phyloP scores from a whole-genome alignment of 345 rosid genomes.

The Atalantia buxifolia region DNA sequence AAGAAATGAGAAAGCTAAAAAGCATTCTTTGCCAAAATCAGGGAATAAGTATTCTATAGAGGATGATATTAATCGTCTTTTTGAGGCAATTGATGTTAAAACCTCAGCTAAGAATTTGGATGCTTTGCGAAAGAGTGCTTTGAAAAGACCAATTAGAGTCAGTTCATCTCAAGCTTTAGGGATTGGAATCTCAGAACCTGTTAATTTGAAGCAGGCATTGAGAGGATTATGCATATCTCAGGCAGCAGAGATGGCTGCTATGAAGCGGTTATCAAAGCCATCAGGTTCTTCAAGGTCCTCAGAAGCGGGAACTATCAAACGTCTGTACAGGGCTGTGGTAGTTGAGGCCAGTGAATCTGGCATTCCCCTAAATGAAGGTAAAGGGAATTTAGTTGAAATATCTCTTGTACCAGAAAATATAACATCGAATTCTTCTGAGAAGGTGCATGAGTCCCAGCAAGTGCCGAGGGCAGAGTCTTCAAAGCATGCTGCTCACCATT shows the following conservation, averaged over 20 bases:
- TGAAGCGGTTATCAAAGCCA: constrained; percentile 62
- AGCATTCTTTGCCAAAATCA: constrained; percentile 18
- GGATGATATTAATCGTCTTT: constrained; percentile 70
- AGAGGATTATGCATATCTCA: constrained; percentile 80
- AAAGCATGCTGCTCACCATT: constrained; percentile 21
- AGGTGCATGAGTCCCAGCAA: constrained; percentile 28
- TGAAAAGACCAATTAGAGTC: constrained; percentile 67
- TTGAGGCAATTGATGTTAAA: constrained; percentile 54
- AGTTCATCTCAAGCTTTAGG: constrained; percentile 55
- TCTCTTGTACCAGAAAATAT: constrained; percentile 57
- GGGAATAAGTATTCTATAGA: constrained; percentile 55
- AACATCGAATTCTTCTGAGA: constrained; percentile 23
- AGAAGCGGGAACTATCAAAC: constrained; percentile 62
- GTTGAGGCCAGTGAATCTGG: constrained; percentile 58
- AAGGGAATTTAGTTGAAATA: constrained; percentile 51
- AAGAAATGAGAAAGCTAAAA: constrained; percentile 27
- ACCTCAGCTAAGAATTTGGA: constrained; percentile 39
- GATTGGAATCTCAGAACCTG: constrained; percentile 66
- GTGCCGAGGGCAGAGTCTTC: constrained; percentile 22
- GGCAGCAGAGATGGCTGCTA: constrained; percentile 86
- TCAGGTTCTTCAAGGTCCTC: constrained; percentile 39
- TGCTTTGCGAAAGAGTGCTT: constrained; percentile 49
- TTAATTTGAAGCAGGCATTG: constrained; percentile 80
- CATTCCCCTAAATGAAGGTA: constrained; percentile 34
- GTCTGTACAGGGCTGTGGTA: constrained; percentile 58